Evolutionary conservation across 805 yeast genomes (phyloP), one percentile per base, ranked within the genome.

Genomic region (Metschnikowia borealis): DNA sequence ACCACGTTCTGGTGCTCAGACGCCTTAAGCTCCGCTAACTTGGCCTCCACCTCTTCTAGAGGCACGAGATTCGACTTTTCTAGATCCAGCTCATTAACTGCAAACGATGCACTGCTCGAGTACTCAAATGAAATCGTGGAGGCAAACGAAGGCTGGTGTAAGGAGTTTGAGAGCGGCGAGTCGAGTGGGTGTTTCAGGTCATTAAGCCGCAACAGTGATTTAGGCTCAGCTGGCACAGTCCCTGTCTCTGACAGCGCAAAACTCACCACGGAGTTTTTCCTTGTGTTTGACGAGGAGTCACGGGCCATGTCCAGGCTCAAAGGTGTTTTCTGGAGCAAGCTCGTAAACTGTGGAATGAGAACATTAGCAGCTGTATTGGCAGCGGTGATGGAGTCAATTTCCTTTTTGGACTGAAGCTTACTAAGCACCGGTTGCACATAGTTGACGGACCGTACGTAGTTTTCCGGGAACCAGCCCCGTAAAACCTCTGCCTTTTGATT

Each of bases 401-500:
- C 78, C 57, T 70, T 69, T 46, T 70, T 69, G 45, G 63, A 60
- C 56, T 67, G 70, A 48, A 73, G 59, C 54, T 68, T 65, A 52
- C 68, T 66, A 44, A 72, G 59, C 21, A 70, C 68, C 7, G 73
- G 77, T 57, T 70, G 74, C 34, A 68, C 72, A 55, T 72, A 73
- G 57, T 73, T 71, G 17, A 73, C 74, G 1, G 77, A 63, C 43
- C 78, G 74, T 26, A 82, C 82, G 65, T 78, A 84, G 51, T 78
- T 79, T 44, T 78, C 78, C 15, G 96, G 96, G 69, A 89, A 87
- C 96, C 96, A 89, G 58, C 96, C 96, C 61, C 95, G 75, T 37
- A 63, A 60, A 5, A 77, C 64, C 5, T 71, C 77, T 6, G 78
- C 78, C 54, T 51, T 59, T 49, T 51, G 59, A 45, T 35, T 71